Percentiles rank a stretch among this genome's conserved stretches.
Evolutionary conservation across 805 yeast species (phyloP).

Genomic region (Vanderwaltozyma tropicalis): DNA sequence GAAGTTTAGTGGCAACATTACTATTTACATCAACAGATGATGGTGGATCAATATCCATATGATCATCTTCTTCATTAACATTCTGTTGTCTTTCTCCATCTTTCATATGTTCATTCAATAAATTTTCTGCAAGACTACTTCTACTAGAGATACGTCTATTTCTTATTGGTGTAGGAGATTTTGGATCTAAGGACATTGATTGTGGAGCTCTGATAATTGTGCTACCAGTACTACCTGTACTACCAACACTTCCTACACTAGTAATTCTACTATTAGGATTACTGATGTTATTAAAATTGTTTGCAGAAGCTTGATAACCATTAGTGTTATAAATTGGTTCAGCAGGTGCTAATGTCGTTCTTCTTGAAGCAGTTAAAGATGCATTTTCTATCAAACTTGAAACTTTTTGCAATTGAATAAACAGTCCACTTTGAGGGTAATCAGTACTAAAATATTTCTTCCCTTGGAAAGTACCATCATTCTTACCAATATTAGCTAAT

Average conservation of each 20-base stretch:
- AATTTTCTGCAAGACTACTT: not conserved
- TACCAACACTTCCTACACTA: conserved; percentile 10
- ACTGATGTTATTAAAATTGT: not conserved
- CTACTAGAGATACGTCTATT: not conserved
- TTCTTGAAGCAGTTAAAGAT: conserved; percentile 8
- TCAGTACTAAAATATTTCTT: conserved; percentile 54
- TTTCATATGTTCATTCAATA: not conserved
- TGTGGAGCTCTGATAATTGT: conserved; percentile 8
- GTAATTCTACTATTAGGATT: not conserved
- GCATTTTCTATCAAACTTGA: conserved; percentile 16
- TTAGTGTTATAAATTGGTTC: not conserved
- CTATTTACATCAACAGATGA: conserved; percentile 4
- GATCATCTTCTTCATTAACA: conserved; percentile 1
- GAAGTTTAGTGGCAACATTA: conserved; percentile 2
- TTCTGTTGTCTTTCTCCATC: not conserved
- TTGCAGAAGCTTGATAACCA: not conserved
- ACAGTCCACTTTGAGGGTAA: conserved; percentile 61
- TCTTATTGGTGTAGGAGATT: conserved; percentile 14
- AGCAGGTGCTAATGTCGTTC: conserved; percentile 6
- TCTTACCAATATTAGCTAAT: conserved; percentile 62
- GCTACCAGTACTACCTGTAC: conserved; percentile 7
- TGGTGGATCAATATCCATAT: conserved; percentile 11
- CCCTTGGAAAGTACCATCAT: conserved; percentile 76
- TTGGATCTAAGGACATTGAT: conserved; percentile 1
- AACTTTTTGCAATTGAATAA: conserved; percentile 48